Evolutionary conservation across 2,329 filamentous ascomycete species (phyloP), one percentile per base, ranked within the genome.

Genomic region (Fusarium begoniae): DNA sequence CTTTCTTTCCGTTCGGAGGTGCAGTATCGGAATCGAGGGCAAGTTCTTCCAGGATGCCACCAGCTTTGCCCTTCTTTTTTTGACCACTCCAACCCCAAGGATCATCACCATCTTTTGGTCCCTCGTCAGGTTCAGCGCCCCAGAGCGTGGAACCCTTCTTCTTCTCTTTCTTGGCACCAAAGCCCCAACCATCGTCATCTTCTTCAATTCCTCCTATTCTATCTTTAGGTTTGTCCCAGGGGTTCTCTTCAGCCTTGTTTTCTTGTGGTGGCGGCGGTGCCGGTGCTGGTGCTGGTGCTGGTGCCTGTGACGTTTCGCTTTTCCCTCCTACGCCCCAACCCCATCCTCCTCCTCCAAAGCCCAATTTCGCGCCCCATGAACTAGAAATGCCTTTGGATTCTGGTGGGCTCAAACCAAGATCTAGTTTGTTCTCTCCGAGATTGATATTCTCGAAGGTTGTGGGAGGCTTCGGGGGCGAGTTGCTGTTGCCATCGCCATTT

Each of bases 331-430:
- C 65, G 20, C 65, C 65, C 65, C 65, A 67, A 8, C 65, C 53
- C 87, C 87, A 69, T 63, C 83, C 85, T 66, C 41, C 47, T 45
- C 55, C 40, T 28, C 87, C 87, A 70, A 82, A 66, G 17, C 64
- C 85, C 89, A 90, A 92, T 73, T 85, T 88, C 66, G 86, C 86
- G 40, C 89, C 89, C 90, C 90, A 93, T 44, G 85, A 83, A 55
- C 90, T 87, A 75, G 92, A 87, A 45, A 78, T 69, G 44, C 81
- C 78, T 72, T 88, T 88, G 18, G 79, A 79, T 43, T 84, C 84
- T 30, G 83, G 82, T n/a, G 83, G 80, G 56, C 87, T 87, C 75
- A 90, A 87, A 68, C 85, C 87, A 20, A 90, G 78, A 70, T 91
- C 88, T 11, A 90, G 79, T 63, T 89, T 88, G 63, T 92, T 90